Percentiles rank a stretch among this genome's conserved stretches.
Evolutionary conservation across 768 basidiomycete species (phyloP).

Genomic region (Suillus cothurnatus): DNA sequence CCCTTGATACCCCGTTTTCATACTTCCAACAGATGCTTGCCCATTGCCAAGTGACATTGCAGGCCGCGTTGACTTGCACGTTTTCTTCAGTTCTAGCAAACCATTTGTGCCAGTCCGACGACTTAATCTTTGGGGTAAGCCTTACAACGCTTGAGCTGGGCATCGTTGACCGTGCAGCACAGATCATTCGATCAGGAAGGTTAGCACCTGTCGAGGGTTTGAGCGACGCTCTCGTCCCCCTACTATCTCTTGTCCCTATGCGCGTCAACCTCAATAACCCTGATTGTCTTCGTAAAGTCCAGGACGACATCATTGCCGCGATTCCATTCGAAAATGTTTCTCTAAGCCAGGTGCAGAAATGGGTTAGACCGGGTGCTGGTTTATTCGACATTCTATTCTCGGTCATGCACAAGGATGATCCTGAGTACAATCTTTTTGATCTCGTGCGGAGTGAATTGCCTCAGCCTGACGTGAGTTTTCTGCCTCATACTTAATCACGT

Average conservation of each 20-base stretch:
- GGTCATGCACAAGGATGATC: slow-evolving; percentile 27
- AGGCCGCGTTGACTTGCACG: slow-evolving; percentile 32
- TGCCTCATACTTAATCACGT: neutral
- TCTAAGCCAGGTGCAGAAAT: slow-evolving; percentile 33
- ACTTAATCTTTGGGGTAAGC: slow-evolving; percentile 36
- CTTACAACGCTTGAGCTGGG: neutral
- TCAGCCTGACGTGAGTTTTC: slow-evolving; percentile 32
- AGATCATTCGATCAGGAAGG: slow-evolving; percentile 36
- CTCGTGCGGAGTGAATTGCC: slow-evolving; percentile 32
- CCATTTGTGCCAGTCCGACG: slow-evolving; percentile 24
- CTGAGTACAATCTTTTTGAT: slow-evolving; percentile 23
- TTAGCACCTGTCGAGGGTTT: slow-evolving; percentile 28
- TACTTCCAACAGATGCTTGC: slow-evolving; percentile 22
- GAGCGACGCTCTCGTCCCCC: slow-evolving; percentile 26
- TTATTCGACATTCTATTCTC: slow-evolving; percentile 37
- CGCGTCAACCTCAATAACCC: slow-evolving; percentile 23
- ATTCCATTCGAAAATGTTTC: slow-evolving; percentile 33
- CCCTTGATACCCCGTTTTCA: slow-evolving; percentile 20
- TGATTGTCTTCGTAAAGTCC: slow-evolving; percentile 22
- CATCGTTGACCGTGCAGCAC: neutral
- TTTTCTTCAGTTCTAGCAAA: slow-evolving; percentile 30
- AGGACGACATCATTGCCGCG: slow-evolving; percentile 29
- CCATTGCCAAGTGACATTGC: slow-evolving; percentile 31
- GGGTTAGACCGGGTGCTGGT: slow-evolving; percentile 25
- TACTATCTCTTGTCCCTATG: slow-evolving; percentile 31